These are phyloP conservation scores for Coprinopsis sp. DNA, from an alignment of 768 basidiomycete species.

Conservation along the genomic window DNA sequence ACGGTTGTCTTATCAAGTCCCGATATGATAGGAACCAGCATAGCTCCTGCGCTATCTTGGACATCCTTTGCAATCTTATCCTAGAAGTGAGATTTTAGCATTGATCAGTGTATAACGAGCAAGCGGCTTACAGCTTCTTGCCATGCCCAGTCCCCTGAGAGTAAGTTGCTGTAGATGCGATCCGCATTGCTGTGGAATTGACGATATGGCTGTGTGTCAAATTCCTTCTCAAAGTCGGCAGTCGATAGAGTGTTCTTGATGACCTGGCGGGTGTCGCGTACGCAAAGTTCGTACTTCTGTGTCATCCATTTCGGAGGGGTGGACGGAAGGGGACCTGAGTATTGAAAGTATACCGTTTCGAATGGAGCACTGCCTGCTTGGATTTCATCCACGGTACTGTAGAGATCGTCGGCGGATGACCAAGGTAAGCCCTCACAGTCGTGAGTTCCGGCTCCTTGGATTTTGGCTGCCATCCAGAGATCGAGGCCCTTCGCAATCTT, in stretches of 20 bases:
- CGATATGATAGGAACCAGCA: too few relatives aligned
- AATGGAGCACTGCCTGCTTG: too few relatives aligned
- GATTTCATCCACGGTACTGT: constrained; percentile 20
- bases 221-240: constrained; percentile 11
- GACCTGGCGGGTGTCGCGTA: constrained; percentile 12
- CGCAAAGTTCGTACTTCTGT: constrained; percentile 19
- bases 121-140: constrained; percentile 14
- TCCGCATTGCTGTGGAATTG: constrained; percentile 12
- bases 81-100: too few relatives aligned
- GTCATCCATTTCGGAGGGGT: constrained; percentile 26
- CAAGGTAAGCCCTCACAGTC: constrained; percentile 14
- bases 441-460: constrained; percentile 5
- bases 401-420: constrained; percentile 17
- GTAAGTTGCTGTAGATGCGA: constrained; percentile 16
- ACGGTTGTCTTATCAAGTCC: too few relatives aligned
- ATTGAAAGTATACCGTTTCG: constrained; percentile 16
- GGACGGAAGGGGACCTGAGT: constrained; percentile 15
- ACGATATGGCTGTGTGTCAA: constrained; percentile 9
- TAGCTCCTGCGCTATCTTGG: too few relatives aligned
- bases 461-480: constrained; percentile 19
- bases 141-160: constrained; percentile 12
- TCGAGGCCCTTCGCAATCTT: constrained; percentile 19
- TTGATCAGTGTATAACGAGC: too few relatives aligned
- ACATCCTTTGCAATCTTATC: too few relatives aligned
- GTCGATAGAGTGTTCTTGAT: constrained; percentile 8